These are phyloP conservation scores for Wilcoxina mikolae DNA, from an alignment of 495 filamentous ascomycete genomes.

Conservation along the genomic window DNA sequence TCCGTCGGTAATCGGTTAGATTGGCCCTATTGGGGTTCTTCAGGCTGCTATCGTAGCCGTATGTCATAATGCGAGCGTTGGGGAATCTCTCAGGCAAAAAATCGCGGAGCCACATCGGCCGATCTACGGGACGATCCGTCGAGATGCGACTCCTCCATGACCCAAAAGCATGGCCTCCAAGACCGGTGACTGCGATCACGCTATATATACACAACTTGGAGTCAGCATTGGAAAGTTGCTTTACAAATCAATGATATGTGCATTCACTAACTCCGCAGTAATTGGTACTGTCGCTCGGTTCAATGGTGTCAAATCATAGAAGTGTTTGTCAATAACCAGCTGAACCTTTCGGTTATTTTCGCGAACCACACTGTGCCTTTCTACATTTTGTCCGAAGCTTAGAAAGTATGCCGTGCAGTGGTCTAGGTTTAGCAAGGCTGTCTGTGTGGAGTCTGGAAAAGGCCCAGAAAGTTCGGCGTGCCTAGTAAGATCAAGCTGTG, in stretches of 20 bases:
- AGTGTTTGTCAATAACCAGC: neutral
- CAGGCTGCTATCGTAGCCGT: conserved; percentile 23
- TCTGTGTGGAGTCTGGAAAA: neutral
- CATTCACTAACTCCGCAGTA: neutral
- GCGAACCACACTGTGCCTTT: neutral
- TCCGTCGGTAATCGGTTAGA: conserved; percentile 9
- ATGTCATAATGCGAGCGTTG: conserved; percentile 24
- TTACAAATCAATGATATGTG: neutral
- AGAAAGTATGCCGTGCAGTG: neutral
- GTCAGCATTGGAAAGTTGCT: conserved; percentile 1
- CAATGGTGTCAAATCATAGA: conserved; percentile 1
- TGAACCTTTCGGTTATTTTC: neutral
- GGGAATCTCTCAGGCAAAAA: conserved; percentile 22
- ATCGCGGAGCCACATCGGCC: conserved; percentile 27
- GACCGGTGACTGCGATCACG: neutral
- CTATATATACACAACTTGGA: neutral
- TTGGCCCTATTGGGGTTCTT: conserved; percentile 5
- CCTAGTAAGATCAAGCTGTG: neutral
- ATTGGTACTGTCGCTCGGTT: neutral
- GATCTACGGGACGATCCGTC: neutral
- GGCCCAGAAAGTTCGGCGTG: neutral
- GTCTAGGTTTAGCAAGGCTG: neutral
- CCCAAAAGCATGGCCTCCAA: conserved; percentile 8
- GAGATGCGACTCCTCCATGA: conserved; percentile 16
- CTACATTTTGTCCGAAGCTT: neutral